phyloP scores from a whole-genome alignment of 2,329 filamentous ascomycete species.

The Simplicillium sp. region DNA sequence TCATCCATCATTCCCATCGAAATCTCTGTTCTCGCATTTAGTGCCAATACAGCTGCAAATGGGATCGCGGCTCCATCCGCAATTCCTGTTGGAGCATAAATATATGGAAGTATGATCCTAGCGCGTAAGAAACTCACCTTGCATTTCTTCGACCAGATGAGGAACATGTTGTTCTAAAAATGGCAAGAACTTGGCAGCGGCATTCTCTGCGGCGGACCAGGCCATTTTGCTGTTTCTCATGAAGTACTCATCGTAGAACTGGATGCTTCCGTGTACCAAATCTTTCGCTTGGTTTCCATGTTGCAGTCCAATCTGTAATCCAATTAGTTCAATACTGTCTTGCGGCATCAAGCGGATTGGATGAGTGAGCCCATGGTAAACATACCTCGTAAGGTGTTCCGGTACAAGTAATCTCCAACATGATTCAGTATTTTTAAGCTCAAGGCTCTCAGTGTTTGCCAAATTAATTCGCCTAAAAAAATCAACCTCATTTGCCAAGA shows the following conservation, averaged over 20 bases:
- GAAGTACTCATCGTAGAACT: slow-evolving; percentile 1
- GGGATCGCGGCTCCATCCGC: not conserved
- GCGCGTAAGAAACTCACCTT: not conserved
- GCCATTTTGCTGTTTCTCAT: slow-evolving; percentile 1
- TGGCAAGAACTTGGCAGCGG: not conserved
- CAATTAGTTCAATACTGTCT: too few relatives aligned
- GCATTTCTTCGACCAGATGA: slow-evolving; percentile 2
- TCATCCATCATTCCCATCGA: slow-evolving; percentile 3
- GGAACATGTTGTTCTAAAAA: slow-evolving; percentile 1
- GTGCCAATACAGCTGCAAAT: not conserved
- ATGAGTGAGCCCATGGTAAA: not conserved
- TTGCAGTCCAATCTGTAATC: not conserved
- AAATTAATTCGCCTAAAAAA: too few relatives aligned
- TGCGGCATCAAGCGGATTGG: too few relatives aligned
- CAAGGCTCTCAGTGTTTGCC: too few relatives aligned
- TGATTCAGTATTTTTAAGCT: not conserved
- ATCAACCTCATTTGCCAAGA: too few relatives aligned
- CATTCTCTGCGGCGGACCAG: not conserved
- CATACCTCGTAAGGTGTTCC: slow-evolving; percentile 4
- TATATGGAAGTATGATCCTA: too few relatives aligned
- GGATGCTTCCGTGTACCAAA: slow-evolving; percentile 1
- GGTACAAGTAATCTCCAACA: slow-evolving; percentile 1
- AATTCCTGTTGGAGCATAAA: not conserved
- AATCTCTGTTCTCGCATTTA: slow-evolving; percentile 3
- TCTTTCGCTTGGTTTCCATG: slow-evolving; percentile 1